phyloP scores from a whole-genome alignment of 768 basidiomycete species.

The Kwoniella newhampshirensis region DNA sequence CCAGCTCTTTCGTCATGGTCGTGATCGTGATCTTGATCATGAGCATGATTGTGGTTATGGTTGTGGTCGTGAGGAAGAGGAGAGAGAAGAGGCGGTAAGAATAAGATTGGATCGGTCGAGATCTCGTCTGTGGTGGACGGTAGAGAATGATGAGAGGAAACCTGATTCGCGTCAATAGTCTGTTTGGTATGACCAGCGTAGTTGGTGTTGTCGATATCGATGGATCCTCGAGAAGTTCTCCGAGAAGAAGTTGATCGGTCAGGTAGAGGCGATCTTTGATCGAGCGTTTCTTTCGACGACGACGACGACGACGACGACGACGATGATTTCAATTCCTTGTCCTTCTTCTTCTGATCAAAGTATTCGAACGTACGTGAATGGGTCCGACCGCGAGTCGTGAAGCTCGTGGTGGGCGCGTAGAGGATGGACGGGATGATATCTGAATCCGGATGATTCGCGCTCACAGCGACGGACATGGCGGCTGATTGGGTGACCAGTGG shows the following conservation, averaged over 20 bases:
- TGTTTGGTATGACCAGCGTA: not conserved
- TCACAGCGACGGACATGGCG: not conserved
- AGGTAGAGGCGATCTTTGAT: too few species aligned
- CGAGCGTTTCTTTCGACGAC: too few species aligned
- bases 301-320: too few species aligned
- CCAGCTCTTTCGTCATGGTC: not conserved
- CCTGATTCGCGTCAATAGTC: conserved; percentile 8
- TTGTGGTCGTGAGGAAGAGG: conserved; percentile 56
- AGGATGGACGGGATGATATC: conserved; percentile 20
- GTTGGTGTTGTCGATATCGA: too few species aligned
- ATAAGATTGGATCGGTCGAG: conserved; percentile 59
- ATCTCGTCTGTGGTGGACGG: conserved; percentile 22
- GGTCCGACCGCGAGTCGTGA: too few species aligned
- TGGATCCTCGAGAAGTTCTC: too few species aligned
- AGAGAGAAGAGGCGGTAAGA: conserved; percentile 80
- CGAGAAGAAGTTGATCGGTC: too few species aligned
- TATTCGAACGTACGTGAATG: too few species aligned
- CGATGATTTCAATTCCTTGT: too few species aligned
- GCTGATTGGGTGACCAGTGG: too few species aligned
- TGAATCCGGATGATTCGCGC: conserved; percentile 11
- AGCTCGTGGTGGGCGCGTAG: conserved; percentile 1
- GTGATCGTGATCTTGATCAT: conserved; percentile 6
- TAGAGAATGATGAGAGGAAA: conserved; percentile 36
- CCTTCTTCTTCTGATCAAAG: too few species aligned
- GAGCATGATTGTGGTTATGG: conserved; percentile 3